Evolutionary conservation across 129 eudicot genomes (phyloP).

Genomic region (Ambrosia artemisiifolia): DNA sequence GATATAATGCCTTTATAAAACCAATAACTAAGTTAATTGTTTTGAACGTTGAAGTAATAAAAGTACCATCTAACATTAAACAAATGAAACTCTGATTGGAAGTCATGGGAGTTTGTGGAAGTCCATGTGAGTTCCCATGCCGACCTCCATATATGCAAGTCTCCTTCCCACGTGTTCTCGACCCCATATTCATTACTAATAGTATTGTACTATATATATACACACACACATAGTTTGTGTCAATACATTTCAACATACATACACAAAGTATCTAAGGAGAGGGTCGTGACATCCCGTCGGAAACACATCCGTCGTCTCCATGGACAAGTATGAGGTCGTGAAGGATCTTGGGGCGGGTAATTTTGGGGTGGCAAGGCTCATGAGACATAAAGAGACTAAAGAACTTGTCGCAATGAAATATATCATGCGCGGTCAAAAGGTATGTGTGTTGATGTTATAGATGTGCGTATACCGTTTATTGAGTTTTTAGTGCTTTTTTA

Average conservation of each 20-base stretch:
- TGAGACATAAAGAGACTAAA: conserved; percentile 75
- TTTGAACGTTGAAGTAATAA: not conserved
- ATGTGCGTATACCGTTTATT: not conserved
- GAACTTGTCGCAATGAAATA: conserved; percentile 85
- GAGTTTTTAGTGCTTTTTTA: not conserved
- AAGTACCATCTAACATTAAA: not conserved
- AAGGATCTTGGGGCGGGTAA: conserved; percentile 90
- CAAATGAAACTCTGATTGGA: not conserved
- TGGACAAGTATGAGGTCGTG: conserved; percentile 82
- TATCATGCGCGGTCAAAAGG: conserved; percentile 82
- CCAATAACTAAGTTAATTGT: conserved; percentile 6
- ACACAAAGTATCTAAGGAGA: not conserved
- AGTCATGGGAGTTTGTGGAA: conserved; percentile 35
- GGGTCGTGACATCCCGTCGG: not conserved
- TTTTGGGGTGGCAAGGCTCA: conserved; percentile 83
- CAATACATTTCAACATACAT: not conserved
- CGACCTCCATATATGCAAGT: conserved; percentile 34
- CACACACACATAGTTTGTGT: not conserved
- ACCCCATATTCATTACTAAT: conserved; percentile 25
- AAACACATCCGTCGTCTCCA: conserved; percentile 12
- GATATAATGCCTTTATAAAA: too few species aligned
- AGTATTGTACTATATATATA: not conserved
- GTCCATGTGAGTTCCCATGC: conserved; percentile 36
- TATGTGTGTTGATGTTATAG: not conserved
- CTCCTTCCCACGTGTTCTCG: conserved; percentile 36